phyloP scores from a whole-genome alignment of 176 grass and related monocot species.

The Bolboschoenus planiculmis region DNA sequence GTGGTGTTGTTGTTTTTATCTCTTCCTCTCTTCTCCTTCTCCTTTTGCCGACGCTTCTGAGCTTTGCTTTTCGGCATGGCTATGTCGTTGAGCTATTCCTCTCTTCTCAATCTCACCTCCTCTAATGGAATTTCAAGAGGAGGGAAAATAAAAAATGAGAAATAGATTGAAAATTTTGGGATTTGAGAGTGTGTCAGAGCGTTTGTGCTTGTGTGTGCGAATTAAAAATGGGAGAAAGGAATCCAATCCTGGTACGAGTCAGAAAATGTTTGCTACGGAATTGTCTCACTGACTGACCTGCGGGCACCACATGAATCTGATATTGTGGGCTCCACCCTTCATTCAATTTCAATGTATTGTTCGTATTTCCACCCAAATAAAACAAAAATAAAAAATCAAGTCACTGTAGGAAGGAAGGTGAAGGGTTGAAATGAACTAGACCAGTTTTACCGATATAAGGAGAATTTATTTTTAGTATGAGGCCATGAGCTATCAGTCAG shows the following conservation, averaged over 20 bases:
- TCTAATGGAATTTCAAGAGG: constrained; percentile 18
- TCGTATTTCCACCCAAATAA: not conserved
- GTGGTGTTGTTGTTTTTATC: not conserved
- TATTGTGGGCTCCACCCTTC: not conserved
- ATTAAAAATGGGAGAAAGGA: constrained; percentile 6
- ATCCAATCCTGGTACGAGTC: constrained; percentile 19
- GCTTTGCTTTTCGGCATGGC: constrained; percentile 20
- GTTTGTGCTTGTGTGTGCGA: constrained; percentile 11
- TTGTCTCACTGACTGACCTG: not conserved
- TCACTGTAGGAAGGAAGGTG: not conserved
- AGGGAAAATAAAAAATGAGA: not conserved
- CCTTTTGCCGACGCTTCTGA: constrained; percentile 19
- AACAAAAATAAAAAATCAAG: not conserved
- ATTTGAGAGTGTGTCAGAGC: not conserved
- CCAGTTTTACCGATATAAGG: not conserved
- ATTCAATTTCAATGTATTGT: not conserved
- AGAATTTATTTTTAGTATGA: not conserved
- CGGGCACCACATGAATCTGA: not conserved
- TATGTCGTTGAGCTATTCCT: not conserved
- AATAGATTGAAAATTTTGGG: not conserved
- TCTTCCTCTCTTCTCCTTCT: constrained; percentile 8
- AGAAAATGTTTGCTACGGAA: not conserved
- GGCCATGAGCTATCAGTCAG: not conserved
- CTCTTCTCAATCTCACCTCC: constrained; percentile 16
- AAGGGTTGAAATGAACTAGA: not conserved